A percentile compares a stretch with the other conserved stretches of the same genome.
Evolutionary conservation across 225 moss, liverwort and hornwort genomes (phyloP).

Genomic region (Asterella californica): DNA sequence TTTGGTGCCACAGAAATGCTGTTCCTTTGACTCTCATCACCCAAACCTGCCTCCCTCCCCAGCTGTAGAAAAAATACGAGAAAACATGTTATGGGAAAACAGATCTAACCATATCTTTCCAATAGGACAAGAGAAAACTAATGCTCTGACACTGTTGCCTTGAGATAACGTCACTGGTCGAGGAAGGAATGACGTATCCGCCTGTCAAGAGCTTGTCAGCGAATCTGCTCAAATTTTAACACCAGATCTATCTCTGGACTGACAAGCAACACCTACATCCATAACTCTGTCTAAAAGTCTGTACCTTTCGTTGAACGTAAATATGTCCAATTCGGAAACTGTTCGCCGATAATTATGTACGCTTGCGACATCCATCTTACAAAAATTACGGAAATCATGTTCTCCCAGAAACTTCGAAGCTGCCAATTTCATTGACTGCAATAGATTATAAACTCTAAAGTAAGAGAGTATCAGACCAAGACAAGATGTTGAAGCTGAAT

Average conservation of each 20-base stretch:
- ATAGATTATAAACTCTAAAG: not conserved
- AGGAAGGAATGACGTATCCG: not conserved
- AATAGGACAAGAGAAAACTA: not conserved
- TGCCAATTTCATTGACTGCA: slow-evolving; percentile 81
- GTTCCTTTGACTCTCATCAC: slow-evolving; percentile 83
- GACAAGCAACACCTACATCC: not conserved
- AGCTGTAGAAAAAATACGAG: slow-evolving; percentile 38
- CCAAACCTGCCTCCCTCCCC: slow-evolving; percentile 67
- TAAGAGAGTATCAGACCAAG: not conserved
- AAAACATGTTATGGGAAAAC: not conserved
- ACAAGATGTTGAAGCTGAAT: not conserved
- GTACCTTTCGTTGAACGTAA: slow-evolving; percentile 59
- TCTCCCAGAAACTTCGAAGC: slow-evolving; percentile 81
- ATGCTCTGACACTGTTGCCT: not conserved
- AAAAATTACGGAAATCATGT: slow-evolving; percentile 95
- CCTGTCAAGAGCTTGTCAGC: not conserved
- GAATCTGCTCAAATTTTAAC: not conserved
- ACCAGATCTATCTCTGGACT: not conserved
- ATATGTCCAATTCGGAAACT: slow-evolving; percentile 63
- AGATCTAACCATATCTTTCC: not conserved
- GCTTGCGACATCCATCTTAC: slow-evolving; percentile 94
- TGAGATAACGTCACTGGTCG: not conserved
- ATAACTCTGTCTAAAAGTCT: not conserved
- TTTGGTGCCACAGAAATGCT: slow-evolving; percentile 98
- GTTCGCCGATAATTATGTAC: slow-evolving; percentile 82